Conservation (phyloP, 1,284 basidiomycete species). For the Inonotus hispidus region DNA sequence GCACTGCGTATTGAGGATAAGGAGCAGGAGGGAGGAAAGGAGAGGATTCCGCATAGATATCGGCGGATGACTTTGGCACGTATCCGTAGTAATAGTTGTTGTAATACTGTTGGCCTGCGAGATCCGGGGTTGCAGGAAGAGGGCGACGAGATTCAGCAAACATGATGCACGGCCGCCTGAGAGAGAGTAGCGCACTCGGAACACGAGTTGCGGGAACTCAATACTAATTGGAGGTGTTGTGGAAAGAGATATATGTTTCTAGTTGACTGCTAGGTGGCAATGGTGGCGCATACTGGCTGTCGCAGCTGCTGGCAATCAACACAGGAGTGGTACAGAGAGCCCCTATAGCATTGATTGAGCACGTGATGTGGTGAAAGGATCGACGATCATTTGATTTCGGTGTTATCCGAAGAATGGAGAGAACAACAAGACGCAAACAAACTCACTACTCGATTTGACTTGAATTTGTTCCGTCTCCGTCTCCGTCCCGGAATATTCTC, state of each 20-base stretch:
- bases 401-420: neutral
- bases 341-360: neutral
- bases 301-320: neutral
- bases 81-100: conserved; percentile 34
- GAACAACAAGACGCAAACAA: neutral
- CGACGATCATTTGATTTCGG: neutral
- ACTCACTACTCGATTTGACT: too few species aligned
- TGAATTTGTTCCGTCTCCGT: too few species aligned
- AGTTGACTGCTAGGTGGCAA: neutral
- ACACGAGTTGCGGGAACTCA: neutral
- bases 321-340: neutral
- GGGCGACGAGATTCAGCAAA: conserved; percentile 30
- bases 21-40: conserved; percentile 35
- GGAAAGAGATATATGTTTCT: neutral
- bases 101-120: conserved; percentile 22
- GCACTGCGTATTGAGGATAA: conserved; percentile 25
- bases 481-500: neutral
- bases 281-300: neutral
- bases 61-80: conserved; percentile 29
- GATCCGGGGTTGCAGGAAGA: conserved; percentile 39
- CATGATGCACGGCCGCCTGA: conserved; percentile 8
- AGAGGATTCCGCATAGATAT: conserved; percentile 39
- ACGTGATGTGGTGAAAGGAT: neutral
- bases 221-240: neutral
- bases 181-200: neutral